Base-by-base conservation (phyloP, 192 early-diverging fungal genomes). In the Polychytrium aggregatum region DNA sequence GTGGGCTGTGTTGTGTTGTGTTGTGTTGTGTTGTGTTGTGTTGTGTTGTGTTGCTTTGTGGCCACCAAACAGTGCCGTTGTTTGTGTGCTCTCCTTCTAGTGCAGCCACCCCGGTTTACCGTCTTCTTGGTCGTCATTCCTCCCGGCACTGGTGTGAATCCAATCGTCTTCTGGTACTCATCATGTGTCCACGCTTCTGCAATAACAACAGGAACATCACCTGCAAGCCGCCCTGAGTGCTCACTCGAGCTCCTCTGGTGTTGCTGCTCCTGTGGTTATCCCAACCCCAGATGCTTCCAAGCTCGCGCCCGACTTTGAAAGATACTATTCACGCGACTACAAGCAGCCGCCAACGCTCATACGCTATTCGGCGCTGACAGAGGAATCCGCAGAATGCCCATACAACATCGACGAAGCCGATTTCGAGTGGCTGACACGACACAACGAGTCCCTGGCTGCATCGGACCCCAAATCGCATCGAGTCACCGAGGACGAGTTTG, bases 181-280 rank as follows among this genome's bases (percentile, higher is more conserved):
- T n/a, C n/a, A n/a, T n/a, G n/a, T n/a, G n/a, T n/a, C n/a, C n/a
- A n/a, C n/a, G n/a, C n/a, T n/a, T n/a, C n/a, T n/a, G n/a, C n/a
- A n/a, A n/a, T n/a, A n/a, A n/a, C n/a, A n/a, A n/a, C 68, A 90
- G 87, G 87, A 97, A 69, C 85, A 90, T 62, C 92, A 98, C 55
- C 71, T 96, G 47, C 91, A 91, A 79, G 87, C 83, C 17, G 91
- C 85, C 50, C 84, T 94, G 36, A 81, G 81, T 41, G 81, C 90
- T 2, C 67, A 57, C 34, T 77, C 81, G 10, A 78, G 82, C 40
- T 71, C 68, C 5, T 76, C 85, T 22, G 70, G 75, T 5, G 69
- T 70, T 37, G 62, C 62, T 13, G 57, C 50, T 9, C 57, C 72
- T 38, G 76, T 79, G 35, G 68, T 71, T 36, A 96, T 98, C 61